Base-by-base conservation (phyloP, 2,329 filamentous ascomycete species). In the Periconia sp. region DNA sequence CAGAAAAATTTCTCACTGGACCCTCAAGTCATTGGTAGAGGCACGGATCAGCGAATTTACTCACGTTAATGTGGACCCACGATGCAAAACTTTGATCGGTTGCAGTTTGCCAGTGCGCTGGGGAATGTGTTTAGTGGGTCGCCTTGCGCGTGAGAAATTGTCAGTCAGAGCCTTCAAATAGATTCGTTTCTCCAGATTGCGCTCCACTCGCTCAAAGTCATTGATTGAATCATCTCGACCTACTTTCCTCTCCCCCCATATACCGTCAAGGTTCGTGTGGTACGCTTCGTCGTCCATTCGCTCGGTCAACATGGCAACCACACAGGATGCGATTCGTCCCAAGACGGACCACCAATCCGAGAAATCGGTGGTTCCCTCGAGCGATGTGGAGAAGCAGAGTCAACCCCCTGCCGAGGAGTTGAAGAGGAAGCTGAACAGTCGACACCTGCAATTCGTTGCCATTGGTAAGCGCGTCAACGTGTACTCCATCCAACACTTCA, bases 391-490 rank as follows among this genome's bases (percentile, higher is more conserved):
- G 62, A 74, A 74, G 63, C 70, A 73, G 59, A 52, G 50, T 31
- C 51, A 64, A 6, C 55, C 61, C 8, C 55, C 57, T 40, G 53
- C 60, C 10, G 61, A 64, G 19, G 56, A 70, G 49, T 62, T 75
- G 19, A 66, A 74, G 49, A 65, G 72, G 51, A 72, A 72, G 52
- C 60, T 75, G 35, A 71, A 69, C 27, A 67, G 63, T 51, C 64
- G 72, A 40, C 72, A 75, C 56, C 56, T 75, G 46, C 72, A 74
- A 49, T 73, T 75, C 50, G 71, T 75, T 41, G 72, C 72, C 9
- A 73, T 75, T 54, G 72, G 72, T 72, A 56, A 20, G 64, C 57
- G 10, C 30, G 41, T 27, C 23, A 18, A 37, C 15, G 33, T 37
- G 3, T 37, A 11, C 33, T 37, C 5, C 6, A 14, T 37, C 33